Percentiles rank a stretch among this genome's conserved stretches.
Conservation (phyloP, 2,329 filamentous ascomycete species). For the Fonsecaea nubica region DNA sequence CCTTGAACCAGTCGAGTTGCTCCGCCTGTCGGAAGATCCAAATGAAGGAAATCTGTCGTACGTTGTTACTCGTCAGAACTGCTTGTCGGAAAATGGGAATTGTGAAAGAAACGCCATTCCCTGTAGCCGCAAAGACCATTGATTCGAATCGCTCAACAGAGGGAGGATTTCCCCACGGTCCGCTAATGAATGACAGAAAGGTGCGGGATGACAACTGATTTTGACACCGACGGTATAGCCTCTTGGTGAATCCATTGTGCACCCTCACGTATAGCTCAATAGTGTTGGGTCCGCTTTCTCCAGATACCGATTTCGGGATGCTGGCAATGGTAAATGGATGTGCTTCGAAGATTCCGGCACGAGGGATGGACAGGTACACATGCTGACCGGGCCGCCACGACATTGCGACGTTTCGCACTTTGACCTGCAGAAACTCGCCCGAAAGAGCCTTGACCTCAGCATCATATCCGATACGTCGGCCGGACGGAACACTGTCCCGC, state of each 20-base stretch:
- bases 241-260: conserved; percentile 36
- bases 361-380: conserved; percentile 53
- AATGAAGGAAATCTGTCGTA: conserved; percentile 32
- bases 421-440: conserved; percentile 25
- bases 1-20: conserved; percentile 34
- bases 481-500: background rate
- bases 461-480: conserved; percentile 21
- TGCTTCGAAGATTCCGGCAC: conserved; percentile 50
- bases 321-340: conserved; percentile 70
- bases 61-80: conserved; percentile 14
- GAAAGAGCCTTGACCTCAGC: conserved; percentile 29
- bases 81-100: conserved; percentile 49
- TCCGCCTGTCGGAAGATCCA: conserved; percentile 34
- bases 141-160: conserved; percentile 35
- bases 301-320: conserved; percentile 18
- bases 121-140: conserved; percentile 32
- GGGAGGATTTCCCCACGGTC: conserved; percentile 33
- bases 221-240: conserved; percentile 29
- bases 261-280: conserved; percentile 34
- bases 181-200: conserved; percentile 30
- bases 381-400: conserved; percentile 69
- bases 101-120: conserved; percentile 63
- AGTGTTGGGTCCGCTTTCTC: conserved; percentile 16
- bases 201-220: conserved; percentile 6
- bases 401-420: conserved; percentile 43